These are phyloP conservation scores for Entophlyctis luteolus DNA, from an alignment of 192 early-diverging fungal species.

Conservation along the genomic window DNA sequence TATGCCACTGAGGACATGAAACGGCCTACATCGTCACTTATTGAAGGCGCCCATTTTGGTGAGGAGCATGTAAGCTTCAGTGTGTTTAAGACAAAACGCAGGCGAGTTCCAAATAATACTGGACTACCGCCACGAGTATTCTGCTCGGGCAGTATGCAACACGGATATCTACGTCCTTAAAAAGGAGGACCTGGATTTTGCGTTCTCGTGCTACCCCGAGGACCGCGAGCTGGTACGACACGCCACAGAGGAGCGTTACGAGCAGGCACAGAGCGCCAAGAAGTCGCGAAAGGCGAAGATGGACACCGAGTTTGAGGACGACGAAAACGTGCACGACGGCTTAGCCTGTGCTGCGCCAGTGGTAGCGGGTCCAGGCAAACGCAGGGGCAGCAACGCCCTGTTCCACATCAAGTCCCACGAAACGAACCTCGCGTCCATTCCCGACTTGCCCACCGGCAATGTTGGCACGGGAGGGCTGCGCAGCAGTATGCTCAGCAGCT, in stretches of 20 bases:
- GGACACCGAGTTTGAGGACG: neutral
- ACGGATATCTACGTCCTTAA: slow-evolving; percentile 48
- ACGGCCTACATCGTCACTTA: slow-evolving; percentile 35
- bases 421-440: too few relatives aligned
- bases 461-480: too few relatives aligned
- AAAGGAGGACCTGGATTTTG: slow-evolving; percentile 39
- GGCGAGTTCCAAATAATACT: slow-evolving; percentile 48
- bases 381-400: neutral
- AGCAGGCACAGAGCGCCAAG: slow-evolving; percentile 27
- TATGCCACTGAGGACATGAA: slow-evolving; percentile 33
- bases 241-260: slow-evolving; percentile 33
- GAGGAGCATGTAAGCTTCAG: neutral
- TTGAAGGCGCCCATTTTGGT: slow-evolving; percentile 52
- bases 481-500: too few relatives aligned
- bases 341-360: too few relatives aligned
- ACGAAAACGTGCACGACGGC: slow-evolving; percentile 4
- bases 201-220: slow-evolving; percentile 42
- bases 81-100: slow-evolving; percentile 19
- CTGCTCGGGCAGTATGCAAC: slow-evolving; percentile 44
- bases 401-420: neutral
- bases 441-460: too few relatives aligned
- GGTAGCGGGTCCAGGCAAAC: neutral
- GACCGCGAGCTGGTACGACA: slow-evolving; percentile 30
- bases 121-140: slow-evolving; percentile 44
- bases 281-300: slow-evolving; percentile 26